Conservation (phyloP, 2,329 filamentous ascomycete species). For the Botryotinia convoluta region DNA sequence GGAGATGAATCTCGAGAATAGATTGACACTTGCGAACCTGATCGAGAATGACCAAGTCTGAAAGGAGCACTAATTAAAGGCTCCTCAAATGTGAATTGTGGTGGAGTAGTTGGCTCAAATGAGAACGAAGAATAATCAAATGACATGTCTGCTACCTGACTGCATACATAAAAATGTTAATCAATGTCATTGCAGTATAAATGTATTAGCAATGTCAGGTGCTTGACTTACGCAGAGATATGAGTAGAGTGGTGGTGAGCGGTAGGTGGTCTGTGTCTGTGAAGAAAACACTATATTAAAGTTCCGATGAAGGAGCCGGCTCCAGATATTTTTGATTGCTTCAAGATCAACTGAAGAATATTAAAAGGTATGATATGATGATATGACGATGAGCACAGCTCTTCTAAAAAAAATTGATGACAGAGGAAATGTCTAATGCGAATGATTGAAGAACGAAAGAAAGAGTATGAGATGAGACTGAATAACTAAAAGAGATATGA, state of each 20-base stretch:
- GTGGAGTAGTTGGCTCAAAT: slow-evolving; percentile 51
- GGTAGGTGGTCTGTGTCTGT: slow-evolving; percentile 24
- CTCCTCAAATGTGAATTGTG: slow-evolving; percentile 55
- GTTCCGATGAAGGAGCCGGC: slow-evolving; percentile 35
- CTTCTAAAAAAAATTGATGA: slow-evolving; percentile 34
- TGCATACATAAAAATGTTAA: slow-evolving; percentile 35
- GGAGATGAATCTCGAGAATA: slow-evolving; percentile 68
- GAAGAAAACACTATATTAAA: slow-evolving; percentile 34
- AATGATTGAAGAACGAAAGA: slow-evolving; percentile 26
- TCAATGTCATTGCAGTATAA: slow-evolving; percentile 1
- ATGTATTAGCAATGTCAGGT: background rate
- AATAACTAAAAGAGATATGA: slow-evolving; percentile 24
- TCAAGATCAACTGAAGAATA: slow-evolving; percentile 26
- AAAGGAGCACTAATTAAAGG: slow-evolving; percentile 55
- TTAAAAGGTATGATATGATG: slow-evolving; percentile 35
- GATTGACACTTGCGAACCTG: slow-evolving; percentile 41
- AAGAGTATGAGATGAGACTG: slow-evolving; percentile 32
- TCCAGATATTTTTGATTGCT: slow-evolving; percentile 29
- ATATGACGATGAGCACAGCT: slow-evolving; percentile 32
- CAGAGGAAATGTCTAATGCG: slow-evolving; percentile 29
- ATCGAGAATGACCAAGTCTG: slow-evolving; percentile 42
- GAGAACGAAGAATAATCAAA: slow-evolving; percentile 59
- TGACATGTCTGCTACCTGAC: slow-evolving; percentile 59
- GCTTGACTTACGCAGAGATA: slow-evolving; percentile 30
- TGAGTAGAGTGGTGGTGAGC: slow-evolving; percentile 18